Conservation (phyloP, 2,329 filamentous ascomycete genomes). For the Drechslera avenae region DNA sequence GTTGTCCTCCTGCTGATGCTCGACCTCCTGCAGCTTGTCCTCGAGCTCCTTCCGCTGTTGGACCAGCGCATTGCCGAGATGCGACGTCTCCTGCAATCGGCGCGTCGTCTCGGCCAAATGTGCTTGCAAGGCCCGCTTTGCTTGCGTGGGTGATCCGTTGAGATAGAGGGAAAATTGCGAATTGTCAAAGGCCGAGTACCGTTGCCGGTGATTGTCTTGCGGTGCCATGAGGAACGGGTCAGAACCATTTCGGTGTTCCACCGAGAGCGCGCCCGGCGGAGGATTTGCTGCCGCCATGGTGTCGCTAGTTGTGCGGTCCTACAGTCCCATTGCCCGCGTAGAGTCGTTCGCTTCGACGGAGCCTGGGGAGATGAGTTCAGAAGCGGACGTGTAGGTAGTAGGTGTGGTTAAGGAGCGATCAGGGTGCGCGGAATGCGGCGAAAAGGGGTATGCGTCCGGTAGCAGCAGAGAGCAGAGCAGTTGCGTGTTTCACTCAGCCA, state of each 20-base stretch:
- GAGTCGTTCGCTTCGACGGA: slow-evolving; percentile 3
- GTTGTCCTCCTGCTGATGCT: slow-evolving; percentile 69
- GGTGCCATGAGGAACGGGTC: slow-evolving; percentile 54
- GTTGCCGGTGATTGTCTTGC: slow-evolving; percentile 58
- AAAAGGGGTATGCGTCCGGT: slow-evolving; percentile 2
- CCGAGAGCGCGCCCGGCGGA: slow-evolving; percentile 48
- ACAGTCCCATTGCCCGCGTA: slow-evolving; percentile 38
- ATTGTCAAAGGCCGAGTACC: slow-evolving; percentile 82
- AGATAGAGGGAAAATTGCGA: slow-evolving; percentile 79
- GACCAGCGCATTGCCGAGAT: slow-evolving; percentile 83
- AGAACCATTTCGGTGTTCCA: slow-evolving; percentile 44
- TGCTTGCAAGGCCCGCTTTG: slow-evolving; percentile 85
- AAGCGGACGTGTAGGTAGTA: slow-evolving; percentile 2
- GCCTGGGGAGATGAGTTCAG: slow-evolving; percentile 4
- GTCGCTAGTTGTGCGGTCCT: slow-evolving; percentile 18
- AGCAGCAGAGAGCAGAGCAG: slow-evolving; percentile 16
- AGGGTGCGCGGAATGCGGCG: slow-evolving; percentile 6
- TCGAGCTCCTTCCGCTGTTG: slow-evolving; percentile 84
- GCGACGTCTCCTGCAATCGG: slow-evolving; percentile 87
- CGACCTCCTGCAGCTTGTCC: slow-evolving; percentile 82
- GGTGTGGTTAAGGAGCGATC: slow-evolving; percentile 8
- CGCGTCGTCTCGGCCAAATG: slow-evolving; percentile 92
- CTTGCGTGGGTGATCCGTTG: slow-evolving; percentile 79
- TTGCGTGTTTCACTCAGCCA: slow-evolving; percentile 25
- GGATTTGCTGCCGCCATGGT: slow-evolving; percentile 53